Percentiles rank a stretch among this genome's conserved stretches.
Conservation (phyloP, 495 filamentous ascomycete species). For the Trichocladium antarcticum region DNA sequence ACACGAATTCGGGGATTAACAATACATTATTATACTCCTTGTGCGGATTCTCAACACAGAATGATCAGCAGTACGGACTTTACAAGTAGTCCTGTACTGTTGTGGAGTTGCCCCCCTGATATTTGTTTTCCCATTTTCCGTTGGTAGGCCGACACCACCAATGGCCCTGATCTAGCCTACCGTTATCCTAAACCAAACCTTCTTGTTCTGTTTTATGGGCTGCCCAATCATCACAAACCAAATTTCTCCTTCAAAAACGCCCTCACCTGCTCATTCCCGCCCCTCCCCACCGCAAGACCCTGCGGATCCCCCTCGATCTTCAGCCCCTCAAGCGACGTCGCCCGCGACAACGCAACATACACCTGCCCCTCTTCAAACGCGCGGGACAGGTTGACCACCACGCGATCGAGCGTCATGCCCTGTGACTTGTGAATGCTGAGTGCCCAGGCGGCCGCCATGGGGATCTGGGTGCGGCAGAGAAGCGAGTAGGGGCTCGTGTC, state of each 20-base stretch:
- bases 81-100: too few species aligned
- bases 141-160: too few species aligned
- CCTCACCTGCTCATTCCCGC: slow-evolving; percentile 13
- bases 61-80: too few species aligned
- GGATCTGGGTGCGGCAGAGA: slow-evolving; percentile 70
- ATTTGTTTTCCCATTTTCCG: too few species aligned
- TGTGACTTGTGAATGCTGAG: slow-evolving; percentile 92
- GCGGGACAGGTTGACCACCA: slow-evolving; percentile 73
- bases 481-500: slow-evolving; percentile 39
- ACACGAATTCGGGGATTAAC: too few species aligned
- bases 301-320: slow-evolving; percentile 28
- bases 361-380: slow-evolving; percentile 87
- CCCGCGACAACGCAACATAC: slow-evolving; percentile 69
- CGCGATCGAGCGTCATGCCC: slow-evolving; percentile 82
- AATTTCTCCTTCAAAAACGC: slow-evolving; percentile 16
- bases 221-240: slow-evolving; percentile 8
- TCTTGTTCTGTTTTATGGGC: too few species aligned
- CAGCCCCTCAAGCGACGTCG: slow-evolving; percentile 67
- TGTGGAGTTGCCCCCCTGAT: too few species aligned
- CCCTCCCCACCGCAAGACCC: slow-evolving; percentile 16
- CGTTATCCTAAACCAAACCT: too few species aligned
- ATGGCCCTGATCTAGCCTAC: too few species aligned
- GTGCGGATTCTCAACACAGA: too few species aligned
- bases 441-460: slow-evolving; percentile 87
- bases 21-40: too few species aligned